These are phyloP conservation scores for Plantago elongata DNA, from an alignment of 257 asterid species.

Conservation along the genomic window DNA sequence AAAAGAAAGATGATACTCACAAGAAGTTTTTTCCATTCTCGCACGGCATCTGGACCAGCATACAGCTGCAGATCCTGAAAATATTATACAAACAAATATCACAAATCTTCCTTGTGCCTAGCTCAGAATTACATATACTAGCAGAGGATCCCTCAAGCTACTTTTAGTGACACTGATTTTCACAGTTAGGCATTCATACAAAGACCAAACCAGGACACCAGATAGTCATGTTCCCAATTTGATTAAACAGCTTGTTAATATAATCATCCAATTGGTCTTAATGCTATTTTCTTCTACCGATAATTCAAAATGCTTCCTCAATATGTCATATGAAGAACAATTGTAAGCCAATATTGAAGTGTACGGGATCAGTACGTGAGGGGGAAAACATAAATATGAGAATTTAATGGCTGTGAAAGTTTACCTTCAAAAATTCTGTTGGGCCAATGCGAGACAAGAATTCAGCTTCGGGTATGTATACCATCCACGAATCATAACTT, in stretches of 20 bases:
- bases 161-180: background rate
- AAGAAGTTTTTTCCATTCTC: slow-evolving; percentile 94
- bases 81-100: slow-evolving; percentile 9
- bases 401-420: slow-evolving; percentile 7
- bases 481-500: slow-evolving; percentile 92
- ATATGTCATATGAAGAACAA: too few species aligned
- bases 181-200: too few species aligned
- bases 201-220: too few species aligned
- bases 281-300: too few species aligned
- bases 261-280: too few species aligned
- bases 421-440: slow-evolving; percentile 85
- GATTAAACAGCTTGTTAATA: too few species aligned
- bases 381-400: slow-evolving; percentile 12
- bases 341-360: too few species aligned
- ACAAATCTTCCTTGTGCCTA: background rate
- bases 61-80: slow-evolving; percentile 81
- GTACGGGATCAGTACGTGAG: too few species aligned
- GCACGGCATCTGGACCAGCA: slow-evolving; percentile 76
- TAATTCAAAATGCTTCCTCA: too few species aligned
- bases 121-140: slow-evolving; percentile 10
- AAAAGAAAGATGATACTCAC: slow-evolving; percentile 39
- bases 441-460: slow-evolving; percentile 97
- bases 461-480: slow-evolving; percentile 90
- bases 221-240: too few species aligned
- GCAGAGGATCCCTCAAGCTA: background rate